Percentiles rank a stretch among this genome's conserved stretches.
phyloP scores from a whole-genome alignment of 2,329 filamentous ascomycete species.

The Pseudodiploospora longispora region DNA sequence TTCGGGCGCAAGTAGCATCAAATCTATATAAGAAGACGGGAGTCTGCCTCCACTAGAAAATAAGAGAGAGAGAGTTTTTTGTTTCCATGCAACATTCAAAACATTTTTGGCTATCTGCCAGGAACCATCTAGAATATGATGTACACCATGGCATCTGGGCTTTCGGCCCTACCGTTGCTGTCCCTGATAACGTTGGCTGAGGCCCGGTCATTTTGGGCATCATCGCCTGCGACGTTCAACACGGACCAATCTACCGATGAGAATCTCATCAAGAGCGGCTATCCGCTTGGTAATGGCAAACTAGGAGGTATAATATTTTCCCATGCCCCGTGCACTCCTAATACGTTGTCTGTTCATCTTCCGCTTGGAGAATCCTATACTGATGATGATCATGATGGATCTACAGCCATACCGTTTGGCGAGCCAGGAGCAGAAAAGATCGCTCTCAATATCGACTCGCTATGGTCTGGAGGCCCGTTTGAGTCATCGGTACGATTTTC shows the following conservation, averaged over 20 bases:
- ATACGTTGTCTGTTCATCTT: no score
- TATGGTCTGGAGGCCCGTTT: constrained; percentile 12
- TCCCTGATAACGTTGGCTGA: background rate
- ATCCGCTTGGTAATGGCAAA: constrained; percentile 6
- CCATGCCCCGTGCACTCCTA: background rate
- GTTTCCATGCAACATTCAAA: background rate
- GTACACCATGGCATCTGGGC: background rate
- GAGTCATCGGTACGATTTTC: constrained; percentile 4
- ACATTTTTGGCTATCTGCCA: no score
- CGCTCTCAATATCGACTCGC: constrained; percentile 7
- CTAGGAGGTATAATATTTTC: constrained; percentile 4
- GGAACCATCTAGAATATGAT: background rate
- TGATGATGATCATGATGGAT: background rate
- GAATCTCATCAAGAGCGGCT: constrained; percentile 3
- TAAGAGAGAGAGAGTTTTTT: no score
- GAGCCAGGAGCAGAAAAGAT: constrained; percentile 5
- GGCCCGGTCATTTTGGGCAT: constrained; percentile 2
- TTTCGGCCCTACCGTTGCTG: background rate
- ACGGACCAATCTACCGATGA: background rate
- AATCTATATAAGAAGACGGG: no score
- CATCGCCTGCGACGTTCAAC: constrained; percentile 2
- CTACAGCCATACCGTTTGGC: constrained; percentile 9
- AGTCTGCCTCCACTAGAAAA: no score
- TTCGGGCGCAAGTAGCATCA: no score
- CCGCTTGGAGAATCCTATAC: no score